These are phyloP conservation scores for Podaxis sp. DNA, from an alignment of 768 basidiomycete species.

Conservation along the genomic window DNA sequence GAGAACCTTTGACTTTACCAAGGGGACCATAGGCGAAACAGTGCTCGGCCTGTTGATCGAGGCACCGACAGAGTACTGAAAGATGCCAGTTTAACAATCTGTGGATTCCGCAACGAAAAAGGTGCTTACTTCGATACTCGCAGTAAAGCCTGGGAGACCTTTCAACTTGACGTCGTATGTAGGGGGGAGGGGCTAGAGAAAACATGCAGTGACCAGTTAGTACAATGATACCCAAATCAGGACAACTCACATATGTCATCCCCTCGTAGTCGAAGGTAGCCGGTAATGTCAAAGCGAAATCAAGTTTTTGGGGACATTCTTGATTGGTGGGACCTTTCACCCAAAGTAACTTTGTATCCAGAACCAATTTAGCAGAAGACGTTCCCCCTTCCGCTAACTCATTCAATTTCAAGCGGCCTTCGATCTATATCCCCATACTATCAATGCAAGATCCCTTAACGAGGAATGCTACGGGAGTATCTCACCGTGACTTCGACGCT, in stretches of 20 bases:
- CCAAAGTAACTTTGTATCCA: slow-evolving; percentile 58
- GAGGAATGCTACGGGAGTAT: slow-evolving; percentile 9
- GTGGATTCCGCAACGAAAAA: background rate
- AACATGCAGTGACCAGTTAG: slow-evolving; percentile 9
- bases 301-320: slow-evolving; percentile 50
- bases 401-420: slow-evolving; percentile 55
- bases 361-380: slow-evolving; percentile 47
- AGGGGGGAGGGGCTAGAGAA: slow-evolving; percentile 61
- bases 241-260: slow-evolving; percentile 53
- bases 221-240: background rate
- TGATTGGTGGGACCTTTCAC: slow-evolving; percentile 39
- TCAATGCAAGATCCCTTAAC: slow-evolving; percentile 4
- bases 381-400: slow-evolving; percentile 71
- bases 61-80: slow-evolving; percentile 56
- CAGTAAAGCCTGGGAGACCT: slow-evolving; percentile 71
- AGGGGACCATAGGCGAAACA: slow-evolving; percentile 33
- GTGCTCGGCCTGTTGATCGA: slow-evolving; percentile 46
- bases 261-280: slow-evolving; percentile 53
- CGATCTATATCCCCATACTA: slow-evolving; percentile 40
- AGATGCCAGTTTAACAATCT: background rate
- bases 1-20: slow-evolving; percentile 52
- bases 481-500: slow-evolving; percentile 65
- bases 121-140: slow-evolving; percentile 48
- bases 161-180: slow-evolving; percentile 65
- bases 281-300: slow-evolving; percentile 59